Evolutionary conservation across 768 basidiomycete genomes (phyloP).

Genomic region (Leucocoprinus birnbaumii): DNA sequence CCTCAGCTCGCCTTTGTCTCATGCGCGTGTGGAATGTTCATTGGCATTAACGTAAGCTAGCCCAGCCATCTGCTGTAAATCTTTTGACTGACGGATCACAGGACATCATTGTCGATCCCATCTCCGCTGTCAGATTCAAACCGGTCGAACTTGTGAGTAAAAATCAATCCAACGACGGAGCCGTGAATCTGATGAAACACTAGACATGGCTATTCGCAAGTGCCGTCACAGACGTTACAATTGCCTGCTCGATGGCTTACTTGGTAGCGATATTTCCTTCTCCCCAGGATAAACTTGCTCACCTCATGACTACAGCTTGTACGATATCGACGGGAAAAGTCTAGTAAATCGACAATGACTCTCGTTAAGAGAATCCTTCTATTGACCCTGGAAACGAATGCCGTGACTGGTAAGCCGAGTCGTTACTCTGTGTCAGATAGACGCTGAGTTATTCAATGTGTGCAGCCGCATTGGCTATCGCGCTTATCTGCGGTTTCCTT

Average conservation of each 20-base stretch:
- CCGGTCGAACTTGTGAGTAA: not conserved
- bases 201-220: not conserved
- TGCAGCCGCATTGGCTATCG: slow-evolving; percentile 6
- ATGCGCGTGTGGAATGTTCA: not conserved
- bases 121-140: not conserved
- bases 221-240: not conserved
- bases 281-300: not conserved
- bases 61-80: not conserved
- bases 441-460: not conserved
- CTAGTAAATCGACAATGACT: not conserved
- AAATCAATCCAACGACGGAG: not conserved
- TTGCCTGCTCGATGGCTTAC: slow-evolving; percentile 6
- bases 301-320: not conserved
- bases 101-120: not conserved
- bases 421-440: not conserved
- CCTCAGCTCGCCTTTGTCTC: slow-evolving; percentile 4
- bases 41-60: not conserved
- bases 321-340: not conserved
- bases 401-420: not conserved
- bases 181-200: not conserved
- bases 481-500: not conserved
- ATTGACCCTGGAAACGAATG: slow-evolving; percentile 3
- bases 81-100: not conserved
- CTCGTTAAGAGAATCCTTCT: not conserved
- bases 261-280: not conserved